Conservation (phyloP, 768 basidiomycete genomes). For the Suillus weaverae region DNA sequence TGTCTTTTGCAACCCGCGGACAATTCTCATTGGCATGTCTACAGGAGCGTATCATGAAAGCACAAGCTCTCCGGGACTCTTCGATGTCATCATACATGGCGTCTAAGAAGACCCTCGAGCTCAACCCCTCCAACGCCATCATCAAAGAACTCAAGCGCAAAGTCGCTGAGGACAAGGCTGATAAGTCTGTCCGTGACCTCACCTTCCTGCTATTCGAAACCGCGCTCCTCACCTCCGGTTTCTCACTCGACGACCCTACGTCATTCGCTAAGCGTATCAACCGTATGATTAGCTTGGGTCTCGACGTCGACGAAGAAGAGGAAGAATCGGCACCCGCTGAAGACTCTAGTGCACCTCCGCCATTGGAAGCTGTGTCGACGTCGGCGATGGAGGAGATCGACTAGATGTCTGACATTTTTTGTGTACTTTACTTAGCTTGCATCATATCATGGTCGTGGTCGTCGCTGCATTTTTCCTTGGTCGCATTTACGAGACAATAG, state of each 20-base stretch:
- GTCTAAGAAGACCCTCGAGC: slow-evolving; percentile 96
- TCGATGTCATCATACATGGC: slow-evolving; percentile 99
- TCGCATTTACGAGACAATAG: slow-evolving; percentile 30
- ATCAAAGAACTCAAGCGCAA: slow-evolving; percentile 95
- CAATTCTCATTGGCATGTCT: slow-evolving; percentile 9
- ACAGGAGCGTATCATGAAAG: slow-evolving; percentile 97
- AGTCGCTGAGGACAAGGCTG: slow-evolving; percentile 95
- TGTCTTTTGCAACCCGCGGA: neutral
- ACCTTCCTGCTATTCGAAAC: slow-evolving; percentile 97
- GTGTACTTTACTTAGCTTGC: slow-evolving; percentile 27
- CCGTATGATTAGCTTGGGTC: slow-evolving; percentile 91
- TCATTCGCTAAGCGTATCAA: slow-evolving; percentile 96
- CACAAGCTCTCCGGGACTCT: slow-evolving; percentile 93
- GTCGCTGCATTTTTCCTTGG: slow-evolving; percentile 19
- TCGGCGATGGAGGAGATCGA: slow-evolving; percentile 99
- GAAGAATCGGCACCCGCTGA: slow-evolving; percentile 44
- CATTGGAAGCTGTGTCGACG: slow-evolving; percentile 59
- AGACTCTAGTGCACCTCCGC: slow-evolving; percentile 49
- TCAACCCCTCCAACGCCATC: slow-evolving; percentile 90
- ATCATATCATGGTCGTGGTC: slow-evolving; percentile 19
- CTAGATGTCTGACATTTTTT: slow-evolving; percentile 38
- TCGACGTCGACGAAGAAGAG: slow-evolving; percentile 84
- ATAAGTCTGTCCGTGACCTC: slow-evolving; percentile 97
- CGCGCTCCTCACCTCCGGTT: slow-evolving; percentile 91
- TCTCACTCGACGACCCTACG: slow-evolving; percentile 93